Evolutionary conservation across 2,329 filamentous ascomycete species (phyloP), one percentile per base, ranked within the genome.

Genomic region (Canariomyces notabilis): DNA sequence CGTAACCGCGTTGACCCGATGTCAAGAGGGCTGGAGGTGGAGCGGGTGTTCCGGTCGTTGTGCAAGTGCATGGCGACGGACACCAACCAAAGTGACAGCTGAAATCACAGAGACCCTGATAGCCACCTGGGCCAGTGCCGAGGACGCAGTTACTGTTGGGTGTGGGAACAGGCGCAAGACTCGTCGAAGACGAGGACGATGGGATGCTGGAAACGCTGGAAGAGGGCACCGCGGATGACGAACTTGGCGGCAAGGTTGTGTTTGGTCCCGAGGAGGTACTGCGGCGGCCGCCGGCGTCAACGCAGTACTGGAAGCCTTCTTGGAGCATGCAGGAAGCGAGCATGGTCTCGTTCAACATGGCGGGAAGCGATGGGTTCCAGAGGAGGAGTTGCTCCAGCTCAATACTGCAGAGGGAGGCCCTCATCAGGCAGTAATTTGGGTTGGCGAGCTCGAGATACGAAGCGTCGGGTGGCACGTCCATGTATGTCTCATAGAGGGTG

Each of bases 161-260:
- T 23, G 36, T 38, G 21, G 36, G 21, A 26, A 38, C 36, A 23
- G 36, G 36, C n/a, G n/a, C n/a, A n/a, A n/a, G n/a, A n/a, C n/a
- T n/a, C n/a, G n/a, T n/a, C n/a, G n/a, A n/a, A n/a, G n/a, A n/a
- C n/a, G n/a, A n/a, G n/a, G n/a, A n/a, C 36, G 36, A 38, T 26
- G 36, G 15, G 26, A 15, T 38, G 36, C 36, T 38, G 36, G 36
- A 38, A 38, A 26, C 36, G 21, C 36, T 38, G 36, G 36, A 38
- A 38, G 36, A 38, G 36, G 36, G 36, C 26, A n/a, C 36, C 36
- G 36, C 36, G 16, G 36, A 26, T 38, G 14, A 26, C 36, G 36
- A 38, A 38, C 36, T 38, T 38, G 36, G 36, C 36, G 36, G 36
- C 21, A 26, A 38, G 20, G 36, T 38, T 38, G 36, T 38, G 36